phyloP scores from a whole-genome alignment of 2,329 filamentous ascomycete genomes.

The Penicillium sp. region DNA sequence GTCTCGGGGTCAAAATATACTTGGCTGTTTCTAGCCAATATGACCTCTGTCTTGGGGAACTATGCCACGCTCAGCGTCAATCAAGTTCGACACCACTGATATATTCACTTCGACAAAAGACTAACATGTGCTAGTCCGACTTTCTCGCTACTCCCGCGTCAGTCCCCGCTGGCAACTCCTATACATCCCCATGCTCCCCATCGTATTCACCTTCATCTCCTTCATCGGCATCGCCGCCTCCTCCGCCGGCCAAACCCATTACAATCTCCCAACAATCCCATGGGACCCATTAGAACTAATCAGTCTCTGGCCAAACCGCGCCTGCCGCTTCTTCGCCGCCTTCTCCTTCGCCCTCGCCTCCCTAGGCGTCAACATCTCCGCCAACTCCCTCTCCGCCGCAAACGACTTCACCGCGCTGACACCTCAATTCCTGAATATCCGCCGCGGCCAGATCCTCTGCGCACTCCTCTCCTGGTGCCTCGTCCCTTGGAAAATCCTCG shows the following conservation, averaged over 20 bases:
- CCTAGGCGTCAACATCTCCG: slow-evolving; percentile 53
- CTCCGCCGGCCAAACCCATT: slow-evolving; percentile 38
- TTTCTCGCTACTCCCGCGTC: slow-evolving; percentile 51
- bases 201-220: slow-evolving; percentile 50
- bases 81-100: slow-evolving; percentile 24
- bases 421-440: slow-evolving; percentile 52
- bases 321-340: slow-evolving; percentile 48
- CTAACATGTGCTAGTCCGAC: slow-evolving; percentile 53
- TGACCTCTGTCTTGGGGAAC: slow-evolving; percentile 47
- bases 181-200: slow-evolving; percentile 48
- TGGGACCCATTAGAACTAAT: slow-evolving; percentile 44
- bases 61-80: slow-evolving; percentile 51
- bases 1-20: slow-evolving; percentile 48
- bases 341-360: slow-evolving; percentile 52
- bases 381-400: slow-evolving; percentile 46
- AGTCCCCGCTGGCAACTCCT: slow-evolving; percentile 47
- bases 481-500: slow-evolving; percentile 38
- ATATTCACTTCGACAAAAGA: neutral
- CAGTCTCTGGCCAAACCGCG: slow-evolving; percentile 36
- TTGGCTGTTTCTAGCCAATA: slow-evolving; percentile 50
- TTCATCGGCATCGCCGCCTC: slow-evolving; percentile 44
- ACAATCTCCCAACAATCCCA: slow-evolving; percentile 32
- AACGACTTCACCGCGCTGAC: slow-evolving; percentile 54
- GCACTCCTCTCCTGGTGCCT: slow-evolving; percentile 28
- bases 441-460: slow-evolving; percentile 51